These are phyloP conservation scores for Conringia planisiliqua DNA, from an alignment of 345 rosid species.

Conservation along the genomic window DNA sequence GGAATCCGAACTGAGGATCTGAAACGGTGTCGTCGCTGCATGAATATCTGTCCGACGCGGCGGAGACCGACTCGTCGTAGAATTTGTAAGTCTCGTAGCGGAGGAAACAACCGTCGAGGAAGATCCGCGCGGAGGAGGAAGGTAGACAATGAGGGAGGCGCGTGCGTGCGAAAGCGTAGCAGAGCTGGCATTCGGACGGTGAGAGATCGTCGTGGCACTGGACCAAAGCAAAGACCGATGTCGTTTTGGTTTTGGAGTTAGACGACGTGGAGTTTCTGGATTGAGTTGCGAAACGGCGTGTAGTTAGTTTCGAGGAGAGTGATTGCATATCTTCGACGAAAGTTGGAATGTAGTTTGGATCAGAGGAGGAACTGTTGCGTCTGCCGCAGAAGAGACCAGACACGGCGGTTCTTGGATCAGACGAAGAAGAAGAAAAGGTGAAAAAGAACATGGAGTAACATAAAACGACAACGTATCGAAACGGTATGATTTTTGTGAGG, in stretches of 20 bases:
- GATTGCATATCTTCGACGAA: slow-evolving; percentile 32
- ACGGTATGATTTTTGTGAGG: neutral
- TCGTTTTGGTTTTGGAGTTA: neutral
- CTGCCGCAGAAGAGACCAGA: slow-evolving; percentile 26
- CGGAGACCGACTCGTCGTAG: slow-evolving; percentile 29
- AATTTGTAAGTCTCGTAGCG: slow-evolving; percentile 45
- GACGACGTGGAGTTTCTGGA: slow-evolving; percentile 17
- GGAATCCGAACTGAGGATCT: neutral
- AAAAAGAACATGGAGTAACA: neutral
- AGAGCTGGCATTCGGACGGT: slow-evolving; percentile 33
- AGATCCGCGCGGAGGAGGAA: slow-evolving; percentile 43
- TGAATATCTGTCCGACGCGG: slow-evolving; percentile 1
- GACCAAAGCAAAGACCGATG: slow-evolving; percentile 23
- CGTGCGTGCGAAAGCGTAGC: slow-evolving; percentile 32
- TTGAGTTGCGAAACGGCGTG: slow-evolving; percentile 26
- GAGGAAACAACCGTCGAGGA: slow-evolving; percentile 50
- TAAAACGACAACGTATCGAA: neutral
- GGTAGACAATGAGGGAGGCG: slow-evolving; percentile 45
- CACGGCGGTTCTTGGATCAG: slow-evolving; percentile 18
- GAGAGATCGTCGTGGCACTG: slow-evolving; percentile 50
- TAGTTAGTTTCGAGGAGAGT: slow-evolving; percentile 14
- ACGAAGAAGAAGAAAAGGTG: neutral
- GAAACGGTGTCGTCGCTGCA: slow-evolving; percentile 30
- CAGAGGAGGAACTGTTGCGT: slow-evolving; percentile 3
- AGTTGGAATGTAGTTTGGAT: slow-evolving; percentile 19